Evolutionary conservation across 176 grass and related monocot species (phyloP).

Genomic region (Rhynchospora tenuis): DNA sequence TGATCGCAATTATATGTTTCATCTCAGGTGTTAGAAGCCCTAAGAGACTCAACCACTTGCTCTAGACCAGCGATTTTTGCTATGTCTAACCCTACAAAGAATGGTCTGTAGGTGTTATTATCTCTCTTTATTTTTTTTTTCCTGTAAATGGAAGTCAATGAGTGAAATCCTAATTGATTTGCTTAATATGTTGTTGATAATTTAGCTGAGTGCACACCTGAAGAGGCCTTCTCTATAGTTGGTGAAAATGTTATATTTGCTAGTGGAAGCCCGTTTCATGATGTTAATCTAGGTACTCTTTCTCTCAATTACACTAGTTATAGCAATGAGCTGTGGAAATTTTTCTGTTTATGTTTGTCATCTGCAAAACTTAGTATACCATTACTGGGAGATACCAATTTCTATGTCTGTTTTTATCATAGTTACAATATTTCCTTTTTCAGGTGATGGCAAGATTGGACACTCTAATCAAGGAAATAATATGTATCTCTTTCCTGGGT

Average conservation of each 20-base stretch:
- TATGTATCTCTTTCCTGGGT: slow-evolving; percentile 99
- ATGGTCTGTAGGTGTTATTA: slow-evolving; percentile 46
- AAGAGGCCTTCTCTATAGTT: slow-evolving; percentile 81
- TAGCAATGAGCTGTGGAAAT: background rate
- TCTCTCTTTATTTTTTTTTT: slow-evolving; percentile 18
- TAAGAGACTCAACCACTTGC: slow-evolving; percentile 78
- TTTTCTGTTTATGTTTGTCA: background rate
- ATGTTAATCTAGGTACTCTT: slow-evolving; percentile 78
- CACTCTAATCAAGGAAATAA: slow-evolving; percentile 99
- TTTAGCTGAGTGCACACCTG: slow-evolving; percentile 88
- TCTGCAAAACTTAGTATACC: background rate
- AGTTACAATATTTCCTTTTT: background rate
- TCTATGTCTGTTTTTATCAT: background rate
- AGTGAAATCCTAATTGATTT: slow-evolving; percentile 23
- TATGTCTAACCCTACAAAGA: slow-evolving; percentile 97
- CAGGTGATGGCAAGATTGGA: slow-evolving; percentile 80
- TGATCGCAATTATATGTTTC: background rate
- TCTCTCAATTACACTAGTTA: background rate
- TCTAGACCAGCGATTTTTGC: slow-evolving; percentile 92
- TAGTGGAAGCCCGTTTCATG: slow-evolving; percentile 85
- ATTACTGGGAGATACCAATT: background rate
- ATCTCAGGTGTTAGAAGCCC: slow-evolving; percentile 73
- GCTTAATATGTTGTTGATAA: slow-evolving; percentile 12
- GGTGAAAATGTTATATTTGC: slow-evolving; percentile 84
- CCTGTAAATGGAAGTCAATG: slow-evolving; percentile 3